These are phyloP conservation scores for Trichoderma sp. DNA, from an alignment of 2,329 filamentous ascomycete genomes.

Conservation along the genomic window DNA sequence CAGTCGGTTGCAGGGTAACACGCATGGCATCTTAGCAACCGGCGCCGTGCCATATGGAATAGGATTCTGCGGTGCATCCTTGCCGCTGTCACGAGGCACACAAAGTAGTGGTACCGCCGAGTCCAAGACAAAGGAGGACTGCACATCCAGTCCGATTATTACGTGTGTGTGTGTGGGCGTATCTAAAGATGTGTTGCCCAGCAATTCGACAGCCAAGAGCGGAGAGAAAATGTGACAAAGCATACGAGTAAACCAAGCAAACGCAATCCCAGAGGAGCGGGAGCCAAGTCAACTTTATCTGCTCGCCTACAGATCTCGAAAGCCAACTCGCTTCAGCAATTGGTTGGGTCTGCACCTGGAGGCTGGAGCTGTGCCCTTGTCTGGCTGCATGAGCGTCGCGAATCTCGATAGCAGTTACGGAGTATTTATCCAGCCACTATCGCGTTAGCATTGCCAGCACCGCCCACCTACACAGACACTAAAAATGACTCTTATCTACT, in stretches of 20 bases:
- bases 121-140: neutral
- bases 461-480: neutral
- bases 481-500: neutral
- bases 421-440: neutral
- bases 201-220: neutral
- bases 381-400: neutral
- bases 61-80: neutral
- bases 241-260: neutral
- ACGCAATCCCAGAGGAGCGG: neutral
- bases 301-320: neutral
- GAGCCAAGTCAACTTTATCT: conserved; percentile 17
- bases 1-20: conserved; percentile 2
- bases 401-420: conserved; percentile 1
- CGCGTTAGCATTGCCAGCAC: neutral
- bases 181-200: neutral
- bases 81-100: neutral
- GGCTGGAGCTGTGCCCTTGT: neutral
- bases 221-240: neutral
- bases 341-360: neutral
- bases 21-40: neutral
- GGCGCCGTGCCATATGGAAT: neutral
- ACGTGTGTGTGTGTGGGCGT: neutral
- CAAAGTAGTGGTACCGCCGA: neutral
- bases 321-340: neutral
- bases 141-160: neutral